phyloP scores from a whole-genome alignment of 2,329 filamentous ascomycete genomes.

The Trichoderma pleuroti region DNA sequence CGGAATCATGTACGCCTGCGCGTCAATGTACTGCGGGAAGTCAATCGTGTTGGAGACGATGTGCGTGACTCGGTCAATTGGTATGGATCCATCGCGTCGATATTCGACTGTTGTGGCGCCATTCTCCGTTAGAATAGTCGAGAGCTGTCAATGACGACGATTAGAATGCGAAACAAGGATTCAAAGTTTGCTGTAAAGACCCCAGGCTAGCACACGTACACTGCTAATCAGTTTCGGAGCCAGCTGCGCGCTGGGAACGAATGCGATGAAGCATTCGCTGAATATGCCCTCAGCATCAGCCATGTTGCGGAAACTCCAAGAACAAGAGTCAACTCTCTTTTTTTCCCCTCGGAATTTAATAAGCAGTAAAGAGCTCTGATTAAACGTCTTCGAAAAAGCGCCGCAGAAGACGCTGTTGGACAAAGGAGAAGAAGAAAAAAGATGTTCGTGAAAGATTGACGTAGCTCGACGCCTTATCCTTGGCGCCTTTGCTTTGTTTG shows the following conservation, averaged over 20 bases:
- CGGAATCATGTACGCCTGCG: slow-evolving; percentile 73
- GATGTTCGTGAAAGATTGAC: slow-evolving; percentile 3
- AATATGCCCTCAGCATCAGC: slow-evolving; percentile 36
- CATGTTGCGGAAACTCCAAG: slow-evolving; percentile 26
- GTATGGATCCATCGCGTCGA: slow-evolving; percentile 46
- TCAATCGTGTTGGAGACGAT: slow-evolving; percentile 73
- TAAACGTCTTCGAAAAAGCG: background rate
- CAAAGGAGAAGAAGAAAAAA: background rate
- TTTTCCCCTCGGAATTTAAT: background rate
- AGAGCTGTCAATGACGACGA: background rate
- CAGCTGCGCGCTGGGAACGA: slow-evolving; percentile 42
- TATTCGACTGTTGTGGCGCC: slow-evolving; percentile 49
- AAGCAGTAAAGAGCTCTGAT: background rate
- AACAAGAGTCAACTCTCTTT: background rate
- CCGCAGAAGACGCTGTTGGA: background rate
- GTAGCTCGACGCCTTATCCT: background rate
- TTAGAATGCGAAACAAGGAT: background rate
- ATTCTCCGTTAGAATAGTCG: slow-evolving; percentile 42
- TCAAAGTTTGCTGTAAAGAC: background rate
- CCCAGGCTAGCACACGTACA: slow-evolving; percentile 27
- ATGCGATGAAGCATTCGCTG: slow-evolving; percentile 43
- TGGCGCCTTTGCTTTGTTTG: slow-evolving; percentile 7
- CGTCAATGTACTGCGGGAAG: slow-evolving; percentile 79
- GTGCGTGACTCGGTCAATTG: slow-evolving; percentile 50
- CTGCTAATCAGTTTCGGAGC: slow-evolving; percentile 41